phyloP scores from a whole-genome alignment of 116 monocot genomes.

The Phalaenopsis hybrid region DNA sequence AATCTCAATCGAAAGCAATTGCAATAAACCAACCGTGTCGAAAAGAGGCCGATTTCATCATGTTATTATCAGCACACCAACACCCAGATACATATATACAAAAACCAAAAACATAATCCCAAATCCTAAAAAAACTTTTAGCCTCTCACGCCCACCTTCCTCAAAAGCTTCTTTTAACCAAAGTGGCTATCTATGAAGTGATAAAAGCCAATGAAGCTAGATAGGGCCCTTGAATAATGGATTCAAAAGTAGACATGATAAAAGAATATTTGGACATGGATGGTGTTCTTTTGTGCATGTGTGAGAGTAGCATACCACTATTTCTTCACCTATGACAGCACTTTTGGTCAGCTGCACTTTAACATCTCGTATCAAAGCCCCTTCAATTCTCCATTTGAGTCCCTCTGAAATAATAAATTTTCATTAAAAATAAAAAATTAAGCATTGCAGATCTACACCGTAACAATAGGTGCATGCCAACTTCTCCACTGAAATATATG shows the following conservation, averaged over 20 bases:
- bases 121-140: constrained; percentile 9
- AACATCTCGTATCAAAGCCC: too few relatives aligned
- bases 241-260: constrained; percentile 39
- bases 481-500: constrained; percentile 2
- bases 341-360: too few relatives aligned
- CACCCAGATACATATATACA: neutral
- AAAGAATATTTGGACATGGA: constrained; percentile 37
- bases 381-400: too few relatives aligned
- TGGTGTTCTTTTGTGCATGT: constrained; percentile 30
- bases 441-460: neutral
- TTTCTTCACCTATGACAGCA: too few relatives aligned
- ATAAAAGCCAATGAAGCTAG: constrained; percentile 5
- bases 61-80: neutral
- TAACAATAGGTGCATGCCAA: neutral
- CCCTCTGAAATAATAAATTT: too few relatives aligned
- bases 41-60: neutral
- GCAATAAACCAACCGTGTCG: too few relatives aligned
- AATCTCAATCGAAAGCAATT: too few relatives aligned
- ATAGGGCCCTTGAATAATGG: constrained; percentile 17
- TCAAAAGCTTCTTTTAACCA: neutral
- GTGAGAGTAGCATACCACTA: neutral
- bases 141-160: neutral
- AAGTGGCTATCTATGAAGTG: neutral
- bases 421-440: too few relatives aligned
- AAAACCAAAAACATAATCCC: constrained; percentile 20